Percentiles rank a stretch among this genome's conserved stretches.
phyloP scores from a whole-genome alignment of 2,329 filamentous ascomycete genomes.

The Blastomyces silverae region DNA sequence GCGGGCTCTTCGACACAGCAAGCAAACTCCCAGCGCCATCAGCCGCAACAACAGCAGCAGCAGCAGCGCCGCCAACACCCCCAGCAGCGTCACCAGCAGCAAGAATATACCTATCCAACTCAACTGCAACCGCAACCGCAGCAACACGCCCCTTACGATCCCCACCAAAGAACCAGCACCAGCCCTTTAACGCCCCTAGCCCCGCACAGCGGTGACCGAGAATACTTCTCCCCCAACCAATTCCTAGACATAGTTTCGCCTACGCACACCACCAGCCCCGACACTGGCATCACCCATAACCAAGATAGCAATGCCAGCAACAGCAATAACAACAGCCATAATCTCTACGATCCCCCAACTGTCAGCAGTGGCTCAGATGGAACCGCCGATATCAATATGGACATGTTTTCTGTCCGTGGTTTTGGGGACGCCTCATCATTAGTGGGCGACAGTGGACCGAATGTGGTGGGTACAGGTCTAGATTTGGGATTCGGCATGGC shows the following conservation, averaged over 20 bases:
- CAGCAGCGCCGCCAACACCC: neutral
- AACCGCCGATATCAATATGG: slow-evolving; percentile 28
- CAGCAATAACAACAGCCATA: neutral
- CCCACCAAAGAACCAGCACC: slow-evolving; percentile 21
- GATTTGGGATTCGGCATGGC: slow-evolving; percentile 43
- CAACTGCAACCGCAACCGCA: slow-evolving; percentile 9
- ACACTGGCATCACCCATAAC: neutral
- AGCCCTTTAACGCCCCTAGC: slow-evolving; percentile 8
- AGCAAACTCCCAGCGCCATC: neutral
- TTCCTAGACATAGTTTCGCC: slow-evolving; percentile 47
- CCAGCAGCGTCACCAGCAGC: neutral
- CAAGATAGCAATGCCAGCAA: neutral
- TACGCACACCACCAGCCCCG: neutral
- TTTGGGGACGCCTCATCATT: slow-evolving; percentile 22
- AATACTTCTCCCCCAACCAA: slow-evolving; percentile 42
- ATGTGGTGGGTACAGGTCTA: slow-evolving; percentile 35
- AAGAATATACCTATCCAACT: slow-evolving; percentile 2
- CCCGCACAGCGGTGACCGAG: slow-evolving; percentile 6
- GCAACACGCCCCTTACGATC: slow-evolving; percentile 19
- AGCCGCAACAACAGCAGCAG: slow-evolving; percentile 1
- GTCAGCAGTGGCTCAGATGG: slow-evolving; percentile 25
- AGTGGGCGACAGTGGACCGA: slow-evolving; percentile 27
- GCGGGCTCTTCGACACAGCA: neutral
- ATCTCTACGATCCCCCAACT: slow-evolving; percentile 3
- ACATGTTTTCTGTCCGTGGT: slow-evolving; percentile 25